phyloP scores from a whole-genome alignment of 768 basidiomycete species.

The Boletus pseudopeckii region DNA sequence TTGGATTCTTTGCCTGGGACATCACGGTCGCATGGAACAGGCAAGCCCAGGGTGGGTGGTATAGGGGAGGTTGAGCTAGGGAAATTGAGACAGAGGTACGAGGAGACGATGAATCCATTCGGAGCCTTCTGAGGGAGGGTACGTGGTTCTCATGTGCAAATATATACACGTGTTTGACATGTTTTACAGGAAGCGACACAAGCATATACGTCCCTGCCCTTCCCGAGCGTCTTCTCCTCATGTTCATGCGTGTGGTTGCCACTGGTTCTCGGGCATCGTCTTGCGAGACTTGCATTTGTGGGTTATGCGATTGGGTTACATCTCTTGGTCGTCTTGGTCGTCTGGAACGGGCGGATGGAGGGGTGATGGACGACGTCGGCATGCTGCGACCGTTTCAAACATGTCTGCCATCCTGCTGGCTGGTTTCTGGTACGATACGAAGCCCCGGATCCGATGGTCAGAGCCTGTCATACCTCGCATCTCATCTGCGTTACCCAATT shows the following conservation, averaged over 20 bases:
- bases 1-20: no score
- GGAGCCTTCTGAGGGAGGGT: conserved; percentile 80
- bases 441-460: no score
- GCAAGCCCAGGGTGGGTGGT: no score
- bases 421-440: no score
- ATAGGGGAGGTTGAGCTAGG: no score
- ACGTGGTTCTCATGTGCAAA: conserved; percentile 31
- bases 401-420: no score
- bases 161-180: not conserved
- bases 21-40: not conserved
- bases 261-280: conserved; percentile 74
- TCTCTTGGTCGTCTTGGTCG: no score
- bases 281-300: conserved; percentile 86
- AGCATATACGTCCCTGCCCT: conserved; percentile 90
- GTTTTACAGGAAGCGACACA: conserved; percentile 78
- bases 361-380: no score
- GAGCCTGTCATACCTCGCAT: not conserved
- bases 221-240: conserved; percentile 84
- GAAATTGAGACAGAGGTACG: conserved; percentile 19
- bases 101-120: no score
- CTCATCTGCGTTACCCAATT: no score
- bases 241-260: conserved; percentile 64
- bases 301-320: conserved; percentile 85
- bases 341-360: no score
- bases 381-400: no score